phyloP scores from a whole-genome alignment of 176 grass and related monocot genomes.

The maize (Zea mays) region Zm-B73-REFERENCE-NAM-5.0 NC_050102.1:111575501-111576000 shows the following conservation, averaged over 20 bases:
- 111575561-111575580: conserved; percentile 22
- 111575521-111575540: conserved; percentile 62
- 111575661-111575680: conserved; percentile 92
- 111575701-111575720: conserved; percentile 69
- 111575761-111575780: conserved; percentile 14
- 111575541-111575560: conserved; percentile 15
- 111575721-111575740: conserved; percentile 62
- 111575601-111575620: conserved; percentile 17
- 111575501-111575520: conserved; percentile 62
- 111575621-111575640: conserved; percentile 68
- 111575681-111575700: conserved; percentile 61
- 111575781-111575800: conserved; percentile 4
- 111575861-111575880: conserved; percentile 92
- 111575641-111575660: conserved; percentile 89
- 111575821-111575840: conserved; percentile 74
- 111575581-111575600: neutral
- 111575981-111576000: neutral
- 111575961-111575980: conserved; percentile 6
- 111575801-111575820: conserved; percentile 4
- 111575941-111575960: neutral
- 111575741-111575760: conserved; percentile 2
- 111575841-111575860: conserved; percentile 79
- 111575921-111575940: conserved; percentile 29
- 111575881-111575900: conserved; percentile 95
- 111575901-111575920: conserved; percentile 36